A percentile compares a stretch with the other conserved stretches of the same genome.
Conservation (phyloP, 2,329 filamentous ascomycete genomes). For the Pleochaeta shiraiana region DNA sequence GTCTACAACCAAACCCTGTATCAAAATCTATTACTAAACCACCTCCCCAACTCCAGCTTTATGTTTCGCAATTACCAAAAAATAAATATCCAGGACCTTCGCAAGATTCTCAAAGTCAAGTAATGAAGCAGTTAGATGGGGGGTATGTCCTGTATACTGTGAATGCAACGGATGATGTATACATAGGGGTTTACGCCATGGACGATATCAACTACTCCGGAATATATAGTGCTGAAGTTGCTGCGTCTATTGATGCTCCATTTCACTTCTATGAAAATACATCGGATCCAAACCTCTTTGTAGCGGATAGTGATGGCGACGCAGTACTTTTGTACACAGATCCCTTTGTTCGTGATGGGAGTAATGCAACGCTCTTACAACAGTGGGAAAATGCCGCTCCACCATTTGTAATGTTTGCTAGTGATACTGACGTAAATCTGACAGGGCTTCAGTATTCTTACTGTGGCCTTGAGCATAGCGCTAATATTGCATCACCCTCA, state of each 20-base stretch:
- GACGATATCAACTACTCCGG: conserved; percentile 30
- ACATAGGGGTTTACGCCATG: conserved; percentile 54
- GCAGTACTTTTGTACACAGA: conserved; percentile 62
- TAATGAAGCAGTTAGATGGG: conserved; percentile 10
- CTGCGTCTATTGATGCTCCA: conserved; percentile 55
- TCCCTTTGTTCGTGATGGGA: conserved; percentile 36
- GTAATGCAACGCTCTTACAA: conserved; percentile 26
- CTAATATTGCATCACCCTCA: conserved; percentile 24
- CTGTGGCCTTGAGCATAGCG: conserved; percentile 48
- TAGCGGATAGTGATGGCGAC: conserved; percentile 66
- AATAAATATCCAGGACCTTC: conserved; percentile 45
- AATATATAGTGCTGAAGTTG: conserved; percentile 60
- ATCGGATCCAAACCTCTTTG: conserved; percentile 30
- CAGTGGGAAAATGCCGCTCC: conserved; percentile 33
- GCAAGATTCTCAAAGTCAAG: conserved; percentile 8
- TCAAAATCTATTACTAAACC: conserved; percentile 14
- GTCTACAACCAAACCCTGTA: conserved; percentile 39
- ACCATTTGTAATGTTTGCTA: conserved; percentile 61
- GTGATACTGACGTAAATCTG: conserved; percentile 30
- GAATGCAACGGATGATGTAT: conserved; percentile 43
- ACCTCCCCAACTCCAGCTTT: conserved; percentile 57
- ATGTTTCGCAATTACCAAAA: conserved; percentile 42
- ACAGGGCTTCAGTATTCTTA: conserved; percentile 58
- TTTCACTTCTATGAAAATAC: conserved; percentile 42
- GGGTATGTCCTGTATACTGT: conserved; percentile 30